Base-by-base conservation (phyloP, 1,284 basidiomycete genomes). In the Athelia sp. region DNA sequence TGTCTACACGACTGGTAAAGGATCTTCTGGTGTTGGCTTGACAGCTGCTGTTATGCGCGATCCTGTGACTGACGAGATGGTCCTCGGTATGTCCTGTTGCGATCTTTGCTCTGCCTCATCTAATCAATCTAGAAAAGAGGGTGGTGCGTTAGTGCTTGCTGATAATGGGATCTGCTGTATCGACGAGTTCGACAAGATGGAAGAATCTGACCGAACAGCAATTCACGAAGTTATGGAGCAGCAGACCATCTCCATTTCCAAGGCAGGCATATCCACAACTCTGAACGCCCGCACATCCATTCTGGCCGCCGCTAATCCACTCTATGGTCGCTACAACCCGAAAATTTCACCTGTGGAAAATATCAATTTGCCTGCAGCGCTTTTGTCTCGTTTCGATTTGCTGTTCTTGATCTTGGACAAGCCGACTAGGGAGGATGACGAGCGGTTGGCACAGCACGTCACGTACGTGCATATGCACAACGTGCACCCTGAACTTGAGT, bases 181-280 rank as follows among this genome's bases (percentile, higher is more conserved):
- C 58, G 97, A 99, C 63, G 97, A 99, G 65, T 99, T 99, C 66
- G 97, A 99, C 74, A 99, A 99, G 72, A 99, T 99, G 97, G 97
- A 99, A 58, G 97, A 99, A 68, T 70, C 90, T 2, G 97, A 99
- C 68, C 81, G 97, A 54, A 99, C 97, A 0, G 93, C 97, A 13
- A 99, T 99, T 55, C 97, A 99, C 74, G 97, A 99, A 78, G 97
- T 99, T 50, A 99, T 99, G 97, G 96, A 99, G 68, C 96, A 99
- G 65, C 96, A 99, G 70, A 99, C 97, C 1, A 99, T 99, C 55
- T 98, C 93, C 2, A 99, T 99, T 58, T 95, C 94, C 42, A 99
- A 99, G 72, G 97, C 97, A 2, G 97, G 97, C 18, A 99, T 99
- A 66, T 97, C 94, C 0, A 99, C 97, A 0, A 99, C 97, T 0